Percentiles rank a stretch among this genome's conserved stretches.
Conservation (phyloP, 306 rosid species). For the Cucumis hystrix region DNA sequence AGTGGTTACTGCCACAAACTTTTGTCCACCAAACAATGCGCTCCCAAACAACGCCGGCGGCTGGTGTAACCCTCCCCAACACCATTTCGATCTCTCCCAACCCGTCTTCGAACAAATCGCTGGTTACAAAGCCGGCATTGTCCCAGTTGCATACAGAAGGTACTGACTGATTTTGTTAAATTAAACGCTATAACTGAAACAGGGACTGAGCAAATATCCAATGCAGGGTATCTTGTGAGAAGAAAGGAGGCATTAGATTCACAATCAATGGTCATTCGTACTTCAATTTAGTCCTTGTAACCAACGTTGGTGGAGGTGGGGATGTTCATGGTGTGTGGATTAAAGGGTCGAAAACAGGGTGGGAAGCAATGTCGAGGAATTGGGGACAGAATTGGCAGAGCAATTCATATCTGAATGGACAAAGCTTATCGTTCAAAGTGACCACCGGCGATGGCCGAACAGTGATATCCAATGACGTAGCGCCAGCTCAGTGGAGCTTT, state of each 20-base stretch:
- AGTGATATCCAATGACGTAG: conserved; percentile 32
- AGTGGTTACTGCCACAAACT: conserved; percentile 62
- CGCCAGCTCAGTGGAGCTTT: conserved; percentile 50
- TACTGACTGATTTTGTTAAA: conserved; percentile 4
- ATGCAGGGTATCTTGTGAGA: conserved; percentile 48
- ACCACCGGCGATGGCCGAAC: conserved; percentile 53
- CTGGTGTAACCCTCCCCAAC: conserved; percentile 82
- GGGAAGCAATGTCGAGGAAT: conserved; percentile 65
- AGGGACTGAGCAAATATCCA: background rate
- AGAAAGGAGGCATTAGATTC: conserved; percentile 71
- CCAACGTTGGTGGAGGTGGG: conserved; percentile 79
- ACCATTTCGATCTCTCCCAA: conserved; percentile 70
- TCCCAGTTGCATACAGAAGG: conserved; percentile 58
- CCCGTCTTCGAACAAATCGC: conserved; percentile 61
- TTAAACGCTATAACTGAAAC: background rate
- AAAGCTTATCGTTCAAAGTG: conserved; percentile 59
- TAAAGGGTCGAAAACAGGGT: conserved; percentile 59
- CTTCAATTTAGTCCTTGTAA: conserved; percentile 59
- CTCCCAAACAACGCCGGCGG: conserved; percentile 65
- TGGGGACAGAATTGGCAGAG: conserved; percentile 95
- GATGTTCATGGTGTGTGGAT: conserved; percentile 57
- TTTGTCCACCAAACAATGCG: conserved; percentile 70
- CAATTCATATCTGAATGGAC: conserved; percentile 52
- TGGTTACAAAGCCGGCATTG: conserved; percentile 53
- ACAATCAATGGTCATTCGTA: conserved; percentile 66